These are phyloP conservation scores for Populus hybrid DNA, from an alignment of 441 rosid species.

Conservation along the genomic window DNA sequence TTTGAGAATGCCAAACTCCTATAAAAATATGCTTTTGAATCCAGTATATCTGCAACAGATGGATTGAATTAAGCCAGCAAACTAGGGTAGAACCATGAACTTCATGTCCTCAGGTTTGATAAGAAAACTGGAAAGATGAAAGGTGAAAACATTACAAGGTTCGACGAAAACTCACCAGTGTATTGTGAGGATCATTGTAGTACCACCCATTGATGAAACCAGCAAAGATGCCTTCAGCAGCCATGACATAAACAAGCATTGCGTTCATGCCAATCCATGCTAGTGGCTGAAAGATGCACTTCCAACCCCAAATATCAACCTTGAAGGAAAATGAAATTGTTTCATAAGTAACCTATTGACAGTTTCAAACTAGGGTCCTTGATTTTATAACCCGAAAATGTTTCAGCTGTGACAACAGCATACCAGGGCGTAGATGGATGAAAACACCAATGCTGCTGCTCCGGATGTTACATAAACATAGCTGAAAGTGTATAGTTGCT, in stretches of 20 bases:
- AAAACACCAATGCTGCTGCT: constrained; percentile 73
- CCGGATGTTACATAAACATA: constrained; percentile 82
- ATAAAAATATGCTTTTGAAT: constrained; percentile 61
- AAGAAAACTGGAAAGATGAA: not conserved
- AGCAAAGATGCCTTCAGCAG: constrained; percentile 81
- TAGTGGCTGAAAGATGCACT: constrained; percentile 49
- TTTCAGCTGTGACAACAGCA: not conserved
- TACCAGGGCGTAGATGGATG: constrained; percentile 41
- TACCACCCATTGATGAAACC: constrained; percentile 91
- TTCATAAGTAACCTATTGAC: not conserved
- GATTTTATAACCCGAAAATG: not conserved
- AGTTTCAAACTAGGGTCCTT: not conserved
- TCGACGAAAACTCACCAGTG: constrained; percentile 27
- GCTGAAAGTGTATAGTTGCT: constrained; percentile 78
- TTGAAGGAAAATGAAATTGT: constrained; percentile 14
- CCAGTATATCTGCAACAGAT: constrained; percentile 48
- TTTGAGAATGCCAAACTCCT: constrained; percentile 60
- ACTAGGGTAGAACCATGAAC: too few species aligned
- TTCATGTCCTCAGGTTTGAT: not conserved
- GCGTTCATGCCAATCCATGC: constrained; percentile 95
- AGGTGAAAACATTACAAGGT: not conserved
- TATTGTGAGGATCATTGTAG: constrained; percentile 56
- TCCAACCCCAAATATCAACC: constrained; percentile 55
- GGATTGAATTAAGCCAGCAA: not conserved
- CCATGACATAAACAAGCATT: constrained; percentile 93